A percentile compares a stretch with the other conserved stretches of the same genome.
Conservation (phyloP, 2,329 filamentous ascomycete species). For the Erysiphe pulchra region DNA sequence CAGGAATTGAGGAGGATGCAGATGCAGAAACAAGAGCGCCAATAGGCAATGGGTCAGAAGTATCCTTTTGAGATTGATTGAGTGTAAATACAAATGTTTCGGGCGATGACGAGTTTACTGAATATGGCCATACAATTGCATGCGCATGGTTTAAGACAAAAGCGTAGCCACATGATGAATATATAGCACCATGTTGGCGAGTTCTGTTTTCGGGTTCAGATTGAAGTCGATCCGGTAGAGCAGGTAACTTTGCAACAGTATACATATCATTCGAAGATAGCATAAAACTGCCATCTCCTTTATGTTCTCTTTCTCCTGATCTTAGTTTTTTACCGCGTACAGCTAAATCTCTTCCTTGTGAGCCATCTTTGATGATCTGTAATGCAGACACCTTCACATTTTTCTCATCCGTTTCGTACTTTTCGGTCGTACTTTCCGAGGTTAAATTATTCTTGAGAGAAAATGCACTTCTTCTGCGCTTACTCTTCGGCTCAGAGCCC, state of each 20-base stretch:
- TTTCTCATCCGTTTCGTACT: constrained; percentile 29
- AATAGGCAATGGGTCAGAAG: constrained; percentile 49
- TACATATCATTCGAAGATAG: constrained; percentile 63
- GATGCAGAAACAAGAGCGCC: constrained; percentile 62
- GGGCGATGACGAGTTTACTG: constrained; percentile 36
- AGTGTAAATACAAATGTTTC: constrained; percentile 62
- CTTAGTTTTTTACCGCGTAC: constrained; percentile 37
- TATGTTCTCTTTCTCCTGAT: constrained; percentile 37
- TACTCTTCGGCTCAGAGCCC: constrained; percentile 28
- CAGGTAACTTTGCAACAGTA: constrained; percentile 59
- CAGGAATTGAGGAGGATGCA: constrained; percentile 53
- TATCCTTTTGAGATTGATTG: constrained; percentile 41
- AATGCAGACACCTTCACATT: constrained; percentile 20
- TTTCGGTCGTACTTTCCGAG: constrained; percentile 12
- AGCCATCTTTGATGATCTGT: constrained; percentile 6
- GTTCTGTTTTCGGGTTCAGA: constrained; percentile 23
- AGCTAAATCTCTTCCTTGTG: constrained; percentile 22
- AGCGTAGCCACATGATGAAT: constrained; percentile 43
- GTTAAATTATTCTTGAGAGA: constrained; percentile 30
- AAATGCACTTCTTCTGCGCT: constrained; percentile 32
- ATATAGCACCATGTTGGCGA: constrained; percentile 38
- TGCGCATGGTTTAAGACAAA: constrained; percentile 57
- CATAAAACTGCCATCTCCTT: constrained; percentile 40
- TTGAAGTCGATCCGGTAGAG: constrained; percentile 54
- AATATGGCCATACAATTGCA: constrained; percentile 81